Evolutionary conservation across 768 basidiomycete species (phyloP).

Genomic region (Rickenella mellea): DNA sequence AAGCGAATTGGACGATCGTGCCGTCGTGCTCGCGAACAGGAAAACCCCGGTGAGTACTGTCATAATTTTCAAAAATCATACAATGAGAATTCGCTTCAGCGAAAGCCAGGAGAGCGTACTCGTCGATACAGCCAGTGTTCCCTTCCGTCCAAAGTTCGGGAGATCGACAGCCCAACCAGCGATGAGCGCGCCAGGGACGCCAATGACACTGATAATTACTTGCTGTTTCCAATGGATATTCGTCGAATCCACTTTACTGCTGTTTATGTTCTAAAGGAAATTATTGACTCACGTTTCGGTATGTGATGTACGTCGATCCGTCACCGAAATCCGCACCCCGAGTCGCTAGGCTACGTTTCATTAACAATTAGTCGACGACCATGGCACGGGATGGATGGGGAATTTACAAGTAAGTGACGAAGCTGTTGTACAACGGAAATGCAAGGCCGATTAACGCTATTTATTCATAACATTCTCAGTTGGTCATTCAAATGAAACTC

Average conservation of each 20-base stretch:
- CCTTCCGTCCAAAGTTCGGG: constrained; percentile 40
- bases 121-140: constrained; percentile 43
- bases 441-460: constrained; percentile 69
- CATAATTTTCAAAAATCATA: neutral
- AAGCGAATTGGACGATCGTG: constrained; percentile 39
- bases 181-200: constrained; percentile 46
- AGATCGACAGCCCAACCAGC: constrained; percentile 47
- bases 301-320: constrained; percentile 59
- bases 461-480: constrained; percentile 4
- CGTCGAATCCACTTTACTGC: constrained; percentile 8
- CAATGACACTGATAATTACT: constrained; percentile 48
- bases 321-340: constrained; percentile 65
- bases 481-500: constrained; percentile 30
- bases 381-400: neutral
- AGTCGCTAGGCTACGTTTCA: constrained; percentile 39
- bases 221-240: constrained; percentile 21
- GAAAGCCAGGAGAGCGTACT: constrained; percentile 15
- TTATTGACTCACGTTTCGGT: constrained; percentile 48
- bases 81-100: constrained; percentile 8
- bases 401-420: constrained; percentile 44
- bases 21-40: constrained; percentile 48
- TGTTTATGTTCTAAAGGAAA: too few relatives aligned
- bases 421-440: constrained; percentile 55
- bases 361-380: neutral
- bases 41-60: constrained; percentile 46